phyloP scores from a whole-genome alignment of 345 rosid genomes.

The Euphorbia lathyris region DNA sequence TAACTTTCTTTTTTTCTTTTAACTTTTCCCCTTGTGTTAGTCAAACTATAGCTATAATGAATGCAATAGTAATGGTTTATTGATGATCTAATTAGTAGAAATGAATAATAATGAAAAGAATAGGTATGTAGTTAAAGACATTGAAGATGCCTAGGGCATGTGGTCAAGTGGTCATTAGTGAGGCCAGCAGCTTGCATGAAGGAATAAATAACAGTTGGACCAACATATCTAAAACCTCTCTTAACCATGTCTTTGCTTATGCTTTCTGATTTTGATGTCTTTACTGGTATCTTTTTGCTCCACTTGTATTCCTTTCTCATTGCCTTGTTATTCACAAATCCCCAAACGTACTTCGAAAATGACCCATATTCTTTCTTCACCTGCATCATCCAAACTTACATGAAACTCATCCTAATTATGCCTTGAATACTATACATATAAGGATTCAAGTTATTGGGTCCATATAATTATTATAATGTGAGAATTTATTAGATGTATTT shows the following conservation, averaged over 20 bases:
- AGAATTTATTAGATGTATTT: no score
- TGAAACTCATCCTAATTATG: no score
- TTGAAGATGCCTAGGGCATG: slow-evolving; percentile 60
- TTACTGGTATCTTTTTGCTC: slow-evolving; percentile 55
- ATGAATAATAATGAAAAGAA: no score
- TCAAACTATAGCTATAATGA: no score
- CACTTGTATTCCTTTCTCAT: slow-evolving; percentile 42
- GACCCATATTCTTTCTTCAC: slow-evolving; percentile 52
- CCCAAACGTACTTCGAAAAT: slow-evolving; percentile 59
- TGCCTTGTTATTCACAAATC: slow-evolving; percentile 48
- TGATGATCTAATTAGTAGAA: no score
- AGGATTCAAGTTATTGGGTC: no score
- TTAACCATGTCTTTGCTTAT: slow-evolving; percentile 70
- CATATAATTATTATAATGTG: no score
- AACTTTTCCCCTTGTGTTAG: no score
- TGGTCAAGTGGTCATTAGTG: slow-evolving; percentile 55
- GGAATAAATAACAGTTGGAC: slow-evolving; percentile 59
- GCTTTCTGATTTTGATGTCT: slow-evolving; percentile 63
- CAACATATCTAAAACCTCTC: slow-evolving; percentile 61
- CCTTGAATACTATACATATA: no score
- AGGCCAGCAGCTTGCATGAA: slow-evolving; percentile 74
- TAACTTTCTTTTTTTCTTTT: no score
- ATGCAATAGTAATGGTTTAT: no score
- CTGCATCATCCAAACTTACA: slow-evolving; percentile 16
- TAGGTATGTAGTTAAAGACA: slow-evolving; percentile 15